Conservation (phyloP, 495 filamentous ascomycete species). For the Stereocaulon alpinum region DNA sequence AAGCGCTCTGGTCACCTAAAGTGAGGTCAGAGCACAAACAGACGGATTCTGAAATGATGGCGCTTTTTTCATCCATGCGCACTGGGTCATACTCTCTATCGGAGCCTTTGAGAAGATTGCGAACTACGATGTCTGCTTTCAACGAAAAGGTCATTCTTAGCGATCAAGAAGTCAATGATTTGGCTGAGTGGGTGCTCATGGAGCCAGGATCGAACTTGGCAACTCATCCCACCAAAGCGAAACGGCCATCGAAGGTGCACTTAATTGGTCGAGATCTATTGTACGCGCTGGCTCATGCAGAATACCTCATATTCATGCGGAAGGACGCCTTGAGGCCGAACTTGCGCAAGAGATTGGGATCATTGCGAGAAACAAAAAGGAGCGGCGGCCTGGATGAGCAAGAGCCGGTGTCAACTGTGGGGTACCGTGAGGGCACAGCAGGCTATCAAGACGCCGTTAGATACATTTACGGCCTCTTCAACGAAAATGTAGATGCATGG, state of each 20-base stretch:
- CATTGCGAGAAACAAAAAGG: conserved; percentile 3
- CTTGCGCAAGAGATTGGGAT: background rate
- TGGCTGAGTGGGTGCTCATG: conserved; percentile 5
- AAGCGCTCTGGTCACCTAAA: background rate
- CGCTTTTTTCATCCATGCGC: conserved; percentile 2
- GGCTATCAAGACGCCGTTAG: conserved; percentile 6
- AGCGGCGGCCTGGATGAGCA: conserved; percentile 3
- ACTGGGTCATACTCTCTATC: conserved; percentile 4
- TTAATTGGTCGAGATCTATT: conserved; percentile 11
- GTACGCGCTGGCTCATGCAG: conserved; percentile 9
- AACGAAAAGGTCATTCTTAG: conserved; percentile 3
- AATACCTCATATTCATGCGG: conserved; percentile 12
- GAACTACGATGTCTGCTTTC: conserved; percentile 8
- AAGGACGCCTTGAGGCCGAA: background rate
- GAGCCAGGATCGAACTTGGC: background rate
- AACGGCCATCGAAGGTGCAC: conserved; percentile 1
- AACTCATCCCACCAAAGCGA: background rate
- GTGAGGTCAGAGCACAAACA: background rate
- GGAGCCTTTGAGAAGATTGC: conserved; percentile 1
- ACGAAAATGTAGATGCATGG: background rate
- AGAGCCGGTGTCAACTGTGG: background rate
- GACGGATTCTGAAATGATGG: conserved; percentile 2
- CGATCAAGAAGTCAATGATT: background rate
- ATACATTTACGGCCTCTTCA: conserved; percentile 3
- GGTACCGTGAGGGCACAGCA: conserved; percentile 3